These are phyloP conservation scores for Podospora appendiculata DNA, from an alignment of 495 filamentous ascomycete species.

Conservation along the genomic window DNA sequence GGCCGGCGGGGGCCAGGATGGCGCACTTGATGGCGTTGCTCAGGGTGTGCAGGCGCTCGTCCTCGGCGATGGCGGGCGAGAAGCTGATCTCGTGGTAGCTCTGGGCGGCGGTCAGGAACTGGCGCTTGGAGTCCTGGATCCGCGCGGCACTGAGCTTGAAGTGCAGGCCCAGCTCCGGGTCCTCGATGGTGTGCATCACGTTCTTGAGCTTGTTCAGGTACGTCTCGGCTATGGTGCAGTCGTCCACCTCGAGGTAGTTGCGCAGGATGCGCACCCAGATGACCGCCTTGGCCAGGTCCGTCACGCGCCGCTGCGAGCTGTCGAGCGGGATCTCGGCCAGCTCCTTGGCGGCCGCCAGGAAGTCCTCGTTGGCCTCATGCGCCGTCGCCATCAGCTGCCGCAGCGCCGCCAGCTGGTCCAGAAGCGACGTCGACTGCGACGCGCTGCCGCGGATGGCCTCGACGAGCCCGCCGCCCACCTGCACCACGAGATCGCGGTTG, in stretches of 20 bases:
- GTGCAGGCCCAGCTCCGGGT: slow-evolving; percentile 65
- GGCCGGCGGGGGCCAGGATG: slow-evolving; percentile 89
- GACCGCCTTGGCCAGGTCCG: slow-evolving; percentile 65
- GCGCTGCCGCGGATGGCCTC: slow-evolving; percentile 45
- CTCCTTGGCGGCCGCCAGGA: slow-evolving; percentile 62
- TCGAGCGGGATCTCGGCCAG: slow-evolving; percentile 84
- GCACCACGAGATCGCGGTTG: slow-evolving; percentile 54
- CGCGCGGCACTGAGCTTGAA: slow-evolving; percentile 89
- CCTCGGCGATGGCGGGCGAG: slow-evolving; percentile 67
- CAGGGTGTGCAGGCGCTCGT: slow-evolving; percentile 72
- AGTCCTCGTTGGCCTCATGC: slow-evolving; percentile 77
- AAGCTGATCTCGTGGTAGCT: slow-evolving; percentile 83
- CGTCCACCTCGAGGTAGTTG: slow-evolving; percentile 89
- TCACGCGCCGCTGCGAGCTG: slow-evolving; percentile 73
- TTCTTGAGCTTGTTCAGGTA: slow-evolving; percentile 92
- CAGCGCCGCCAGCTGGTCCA: slow-evolving; percentile 79
- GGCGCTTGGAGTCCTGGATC: slow-evolving; percentile 81
- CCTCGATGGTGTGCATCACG: slow-evolving; percentile 67
- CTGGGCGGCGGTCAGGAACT: slow-evolving; percentile 82
- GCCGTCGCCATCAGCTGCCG: slow-evolving; percentile 76
- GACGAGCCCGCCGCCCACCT: slow-evolving; percentile 61
- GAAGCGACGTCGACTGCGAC: slow-evolving; percentile 52
- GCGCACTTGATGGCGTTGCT: slow-evolving; percentile 88
- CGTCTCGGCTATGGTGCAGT: slow-evolving; percentile 73
- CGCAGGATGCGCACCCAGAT: slow-evolving; percentile 94